Evolutionary conservation across 2,329 filamentous ascomycete genomes (phyloP).

Genomic region (Colletotrichum paranaense): DNA sequence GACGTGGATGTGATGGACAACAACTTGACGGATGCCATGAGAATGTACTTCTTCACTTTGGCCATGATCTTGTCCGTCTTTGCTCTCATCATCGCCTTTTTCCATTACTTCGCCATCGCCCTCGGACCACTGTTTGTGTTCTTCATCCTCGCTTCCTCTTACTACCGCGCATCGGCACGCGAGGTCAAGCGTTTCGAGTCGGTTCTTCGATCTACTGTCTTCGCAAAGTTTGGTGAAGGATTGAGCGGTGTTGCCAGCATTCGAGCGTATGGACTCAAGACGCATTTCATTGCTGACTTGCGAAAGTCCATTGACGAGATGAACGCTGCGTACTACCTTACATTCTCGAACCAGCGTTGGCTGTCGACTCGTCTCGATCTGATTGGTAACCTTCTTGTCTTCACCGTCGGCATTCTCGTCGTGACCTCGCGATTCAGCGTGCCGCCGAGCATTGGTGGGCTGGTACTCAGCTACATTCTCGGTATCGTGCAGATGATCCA

Average conservation of each 20-base stretch:
- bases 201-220: conserved; percentile 86
- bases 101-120: conserved; percentile 82
- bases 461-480: conserved; percentile 94
- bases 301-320: conserved; percentile 85
- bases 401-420: conserved; percentile 89
- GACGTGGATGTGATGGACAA: conserved; percentile 99
- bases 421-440: conserved; percentile 91
- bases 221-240: conserved; percentile 91
- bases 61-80: conserved; percentile 87
- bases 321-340: conserved; percentile 94
- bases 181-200: conserved; percentile 96
- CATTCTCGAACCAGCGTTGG: conserved; percentile 96
- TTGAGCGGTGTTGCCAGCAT: conserved; percentile 87
- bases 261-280: conserved; percentile 85
- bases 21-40: conserved; percentile 85
- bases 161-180: conserved; percentile 90
- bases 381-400: conserved; percentile 86
- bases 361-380: conserved; percentile 85
- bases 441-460: conserved; percentile 83
- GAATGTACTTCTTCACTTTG: conserved; percentile 91
- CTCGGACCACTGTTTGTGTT: conserved; percentile 75
- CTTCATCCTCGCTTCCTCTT: conserved; percentile 85
- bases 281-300: conserved; percentile 78
- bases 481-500: conserved; percentile 96
- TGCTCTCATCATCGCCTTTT: conserved; percentile 92